phyloP scores from a whole-genome alignment of 148 eudicot genomes.

The Diospyros lotus region DNA sequence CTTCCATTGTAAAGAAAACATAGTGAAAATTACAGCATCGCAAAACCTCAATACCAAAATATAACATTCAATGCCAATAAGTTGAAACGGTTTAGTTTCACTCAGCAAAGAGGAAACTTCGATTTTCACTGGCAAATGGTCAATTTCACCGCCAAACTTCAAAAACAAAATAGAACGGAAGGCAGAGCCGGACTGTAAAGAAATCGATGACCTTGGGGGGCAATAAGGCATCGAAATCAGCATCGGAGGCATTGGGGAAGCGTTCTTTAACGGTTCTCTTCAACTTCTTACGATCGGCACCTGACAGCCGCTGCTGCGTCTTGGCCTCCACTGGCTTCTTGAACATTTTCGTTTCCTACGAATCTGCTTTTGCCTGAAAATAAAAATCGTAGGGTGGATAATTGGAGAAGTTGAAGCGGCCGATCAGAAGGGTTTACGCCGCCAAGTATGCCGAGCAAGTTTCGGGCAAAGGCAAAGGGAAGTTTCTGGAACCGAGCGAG shows the following conservation, averaged over 20 bases:
- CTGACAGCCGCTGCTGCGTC: slow-evolving; percentile 77
- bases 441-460: neutral
- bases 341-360: slow-evolving; percentile 44
- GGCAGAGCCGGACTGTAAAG: neutral
- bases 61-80: neutral
- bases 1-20: neutral
- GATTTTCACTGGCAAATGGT: neutral
- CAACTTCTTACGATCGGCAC: slow-evolving; percentile 88
- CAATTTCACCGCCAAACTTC: neutral
- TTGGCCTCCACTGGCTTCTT: slow-evolving; percentile 75
- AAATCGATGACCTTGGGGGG: slow-evolving; percentile 61
- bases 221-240: slow-evolving; percentile 55
- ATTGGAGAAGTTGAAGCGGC: neutral
- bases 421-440: neutral
- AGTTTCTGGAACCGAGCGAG: neutral
- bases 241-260: slow-evolving; percentile 60
- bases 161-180: neutral
- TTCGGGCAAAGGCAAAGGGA: neutral
- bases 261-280: slow-evolving; percentile 61
- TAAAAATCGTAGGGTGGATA: no score
- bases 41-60: neutral
- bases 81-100: neutral
- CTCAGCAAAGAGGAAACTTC: neutral
- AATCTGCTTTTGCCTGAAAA: neutral
- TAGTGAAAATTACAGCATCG: neutral